Conservation (phyloP, 192 early-diverging fungal species). For the Rhizophagus clarus region DNA sequence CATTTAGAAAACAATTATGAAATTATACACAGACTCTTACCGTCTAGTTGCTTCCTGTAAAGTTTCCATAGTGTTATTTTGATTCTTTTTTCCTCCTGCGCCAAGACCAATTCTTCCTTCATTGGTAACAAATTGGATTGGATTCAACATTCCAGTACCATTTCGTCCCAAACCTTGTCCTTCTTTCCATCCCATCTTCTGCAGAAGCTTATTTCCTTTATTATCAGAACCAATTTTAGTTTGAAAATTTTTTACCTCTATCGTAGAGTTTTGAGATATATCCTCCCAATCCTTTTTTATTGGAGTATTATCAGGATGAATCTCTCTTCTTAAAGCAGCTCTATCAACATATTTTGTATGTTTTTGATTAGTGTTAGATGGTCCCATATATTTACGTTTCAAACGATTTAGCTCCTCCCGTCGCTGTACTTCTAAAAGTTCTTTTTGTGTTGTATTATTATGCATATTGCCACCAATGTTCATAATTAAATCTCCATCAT, state of each 20-base stretch:
- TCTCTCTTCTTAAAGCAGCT: constrained; percentile 64
- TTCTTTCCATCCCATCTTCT: constrained; percentile 73
- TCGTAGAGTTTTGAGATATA: not conserved
- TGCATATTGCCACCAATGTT: constrained; percentile 3
- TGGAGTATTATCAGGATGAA: constrained; percentile 50
- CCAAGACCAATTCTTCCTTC: constrained; percentile 27
- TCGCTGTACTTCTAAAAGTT: constrained; percentile 35
- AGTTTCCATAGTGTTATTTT: constrained; percentile 10
- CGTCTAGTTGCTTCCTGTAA: constrained; percentile 30
- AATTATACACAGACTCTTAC: constrained; percentile 2
- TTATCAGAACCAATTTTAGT: constrained; percentile 43
- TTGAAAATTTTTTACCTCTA: not conserved
- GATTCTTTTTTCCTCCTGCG: constrained; percentile 9
- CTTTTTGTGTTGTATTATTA: constrained; percentile 30
- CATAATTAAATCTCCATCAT: not conserved
- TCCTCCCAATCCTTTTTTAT: constrained; percentile 27
- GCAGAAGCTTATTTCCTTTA: constrained; percentile 59
- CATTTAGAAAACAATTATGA: not conserved
- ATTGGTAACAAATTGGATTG: constrained; percentile 43
- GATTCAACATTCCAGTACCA: constrained; percentile 50
- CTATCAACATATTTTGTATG: constrained; percentile 59
- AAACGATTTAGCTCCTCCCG: constrained; percentile 37
- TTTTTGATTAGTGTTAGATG: constrained; percentile 30
- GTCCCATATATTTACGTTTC: constrained; percentile 30
- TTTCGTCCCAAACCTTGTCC: constrained; percentile 60